A percentile compares a stretch with the other conserved stretches of the same genome.
Evolutionary conservation across 1,284 basidiomycete genomes (phyloP).

Genomic region (Gymnopus androsaceus): DNA sequence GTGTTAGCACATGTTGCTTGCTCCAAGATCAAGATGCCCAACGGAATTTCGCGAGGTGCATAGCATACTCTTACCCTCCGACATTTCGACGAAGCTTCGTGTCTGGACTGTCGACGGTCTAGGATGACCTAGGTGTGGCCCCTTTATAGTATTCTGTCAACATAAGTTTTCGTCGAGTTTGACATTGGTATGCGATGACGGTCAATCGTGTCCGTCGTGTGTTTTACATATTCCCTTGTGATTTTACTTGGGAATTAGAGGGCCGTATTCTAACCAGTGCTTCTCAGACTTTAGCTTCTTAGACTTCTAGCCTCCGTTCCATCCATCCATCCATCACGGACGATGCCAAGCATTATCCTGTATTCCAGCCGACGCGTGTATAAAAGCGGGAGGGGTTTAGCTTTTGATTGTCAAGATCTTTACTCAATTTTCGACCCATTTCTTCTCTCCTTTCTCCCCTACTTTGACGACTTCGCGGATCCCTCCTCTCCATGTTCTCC

Average conservation of each 20-base stretch:
- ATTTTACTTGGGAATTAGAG: not conserved
- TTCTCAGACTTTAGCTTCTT: not conserved
- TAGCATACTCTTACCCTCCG: not conserved
- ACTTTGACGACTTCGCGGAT: no score
- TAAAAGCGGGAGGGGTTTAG: not conserved
- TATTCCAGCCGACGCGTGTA: not conserved
- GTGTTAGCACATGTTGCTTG: not conserved
- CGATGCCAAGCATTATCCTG: not conserved
- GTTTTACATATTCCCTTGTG: not conserved
- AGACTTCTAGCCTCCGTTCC: not conserved
- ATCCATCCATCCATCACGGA: conserved; percentile 5
- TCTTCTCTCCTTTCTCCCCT: not conserved
- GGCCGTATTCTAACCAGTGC: no score
- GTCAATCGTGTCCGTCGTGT: conserved; percentile 4
- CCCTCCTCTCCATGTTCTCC: conserved; percentile 16
- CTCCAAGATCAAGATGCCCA: not conserved
- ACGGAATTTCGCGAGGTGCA: not conserved
- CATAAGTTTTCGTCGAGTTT: not conserved
- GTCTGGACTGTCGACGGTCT: not conserved
- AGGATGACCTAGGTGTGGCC: not conserved
- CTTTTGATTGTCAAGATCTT: not conserved
- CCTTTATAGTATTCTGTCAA: not conserved
- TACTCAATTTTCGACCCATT: not conserved
- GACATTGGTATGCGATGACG: not conserved
- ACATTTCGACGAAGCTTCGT: not conserved